Evolutionary conservation across 768 basidiomycete genomes (phyloP), one percentile per base, ranked within the genome.

Genomic region (Lactarius akahatsu): DNA sequence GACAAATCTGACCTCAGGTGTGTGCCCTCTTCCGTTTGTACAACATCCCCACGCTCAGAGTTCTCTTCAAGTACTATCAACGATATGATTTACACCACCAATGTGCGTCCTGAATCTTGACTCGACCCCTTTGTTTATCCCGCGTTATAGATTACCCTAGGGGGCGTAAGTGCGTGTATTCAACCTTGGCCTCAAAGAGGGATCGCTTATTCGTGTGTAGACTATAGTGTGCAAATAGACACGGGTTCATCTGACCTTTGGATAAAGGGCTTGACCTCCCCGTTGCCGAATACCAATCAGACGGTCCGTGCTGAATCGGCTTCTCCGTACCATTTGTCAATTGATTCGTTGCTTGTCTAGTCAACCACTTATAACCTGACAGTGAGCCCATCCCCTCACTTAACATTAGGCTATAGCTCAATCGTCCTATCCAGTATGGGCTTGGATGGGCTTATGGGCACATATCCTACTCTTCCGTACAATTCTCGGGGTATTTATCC

Each of bases 161-260:
- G 84, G 66, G 85, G 82, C 61, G 77, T 73, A 64, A 78, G 90
- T 92, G 58, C 69, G 84, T 77, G 26, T 40, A 26, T 52, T 52
- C 23, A 16, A 26, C 38, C 36, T 50, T 61, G 58, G 32, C 40
- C 61, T 52, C 52, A 15, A 40, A 52, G 38, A 18, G 41, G 15
- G 11, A 57, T 26, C 50, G 43, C 67, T 59, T 70, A 59, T 47
- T 7, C 36, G 30, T 18, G 32, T 56, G 1, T 68, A 93, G 91
- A 80, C 18, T 91, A 88, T 75, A 77, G 82, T 58, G 84, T 92
- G 16, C 92, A 94, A 74, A 78, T 94, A 57, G 92, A 94, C 76
- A 92, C 91, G 1, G 92, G 92, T 67, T 93, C 91, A 11, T 89
- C 85, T 69, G 92, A 94, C 76, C 81, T 94, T 36, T 93, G 91